Percentiles rank a stretch among this genome's conserved stretches.
Evolutionary conservation across 1,139 yeast genomes (phyloP).

Genomic region (Yamadazyma kanchanaburiensis): DNA sequence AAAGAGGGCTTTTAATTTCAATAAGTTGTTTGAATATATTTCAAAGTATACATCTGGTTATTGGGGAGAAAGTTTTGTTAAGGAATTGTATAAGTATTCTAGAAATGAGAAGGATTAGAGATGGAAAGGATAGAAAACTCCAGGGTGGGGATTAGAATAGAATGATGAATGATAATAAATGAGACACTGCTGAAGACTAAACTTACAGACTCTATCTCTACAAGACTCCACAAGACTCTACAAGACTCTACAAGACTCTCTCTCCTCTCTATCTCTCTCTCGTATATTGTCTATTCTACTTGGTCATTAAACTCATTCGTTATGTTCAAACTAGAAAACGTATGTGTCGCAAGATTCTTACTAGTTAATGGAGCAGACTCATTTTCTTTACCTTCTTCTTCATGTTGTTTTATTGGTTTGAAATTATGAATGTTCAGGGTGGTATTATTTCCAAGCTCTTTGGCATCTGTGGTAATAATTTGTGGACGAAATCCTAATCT

Average conservation of each 20-base stretch:
- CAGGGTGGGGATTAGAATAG: too few relatives aligned
- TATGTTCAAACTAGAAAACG: constrained; percentile 16
- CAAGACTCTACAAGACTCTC: too few relatives aligned
- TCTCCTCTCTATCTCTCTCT: too few relatives aligned
- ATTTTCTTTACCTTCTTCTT: constrained; percentile 15
- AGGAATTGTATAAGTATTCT: constrained; percentile 60
- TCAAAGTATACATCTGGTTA: constrained; percentile 90
- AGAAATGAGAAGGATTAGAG: constrained; percentile 4
- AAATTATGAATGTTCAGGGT: constrained; percentile 9
- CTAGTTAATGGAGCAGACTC: constrained; percentile 24
- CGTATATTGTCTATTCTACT: too few relatives aligned
- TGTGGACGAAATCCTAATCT: constrained; percentile 44
- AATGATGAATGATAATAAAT: too few relatives aligned
- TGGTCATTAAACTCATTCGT: constrained; percentile 21
- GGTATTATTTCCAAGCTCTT: constrained; percentile 11
- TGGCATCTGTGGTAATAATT: constrained; percentile 26
- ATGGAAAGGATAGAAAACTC: too few relatives aligned
- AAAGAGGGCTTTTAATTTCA: constrained; percentile 72
- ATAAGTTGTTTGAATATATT: constrained; percentile 80
- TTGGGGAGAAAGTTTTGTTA: constrained; percentile 97
- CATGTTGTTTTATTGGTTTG: constrained; percentile 2
- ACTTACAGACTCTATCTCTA: too few relatives aligned
- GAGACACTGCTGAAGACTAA: too few relatives aligned
- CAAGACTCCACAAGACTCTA: too few relatives aligned
- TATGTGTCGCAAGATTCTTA: constrained; percentile 32